Percentiles rank a stretch among this genome's conserved stretches.
Evolutionary conservation across 192 early-diverging fungal genomes (phyloP).

Genomic region (Coemansia sp.): DNA sequence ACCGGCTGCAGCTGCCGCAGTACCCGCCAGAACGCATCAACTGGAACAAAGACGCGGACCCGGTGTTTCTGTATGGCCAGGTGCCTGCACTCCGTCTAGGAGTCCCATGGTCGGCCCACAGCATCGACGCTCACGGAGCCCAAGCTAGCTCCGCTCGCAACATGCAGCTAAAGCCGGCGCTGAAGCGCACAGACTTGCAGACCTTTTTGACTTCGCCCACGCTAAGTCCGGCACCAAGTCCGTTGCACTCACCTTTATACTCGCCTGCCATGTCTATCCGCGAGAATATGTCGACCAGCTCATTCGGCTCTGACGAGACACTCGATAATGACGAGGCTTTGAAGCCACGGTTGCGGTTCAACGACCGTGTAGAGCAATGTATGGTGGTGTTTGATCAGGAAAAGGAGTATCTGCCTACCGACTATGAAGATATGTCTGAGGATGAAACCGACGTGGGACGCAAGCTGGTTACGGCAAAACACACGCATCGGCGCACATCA

Average conservation of each 20-base stretch:
- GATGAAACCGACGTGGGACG: slow-evolving; percentile 9
- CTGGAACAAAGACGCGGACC: slow-evolving; percentile 56
- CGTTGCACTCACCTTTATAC: slow-evolving; percentile 26
- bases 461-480: slow-evolving; percentile 1
- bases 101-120: slow-evolving; percentile 41
- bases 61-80: slow-evolving; percentile 50
- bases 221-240: slow-evolving; percentile 42
- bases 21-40: slow-evolving; percentile 54
- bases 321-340: slow-evolving; percentile 29
- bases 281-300: slow-evolving; percentile 50
- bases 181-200: slow-evolving; percentile 52
- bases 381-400: slow-evolving; percentile 55
- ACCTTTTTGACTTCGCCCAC: slow-evolving; percentile 48
- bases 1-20: slow-evolving; percentile 34
- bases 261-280: slow-evolving; percentile 49
- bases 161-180: slow-evolving; percentile 32
- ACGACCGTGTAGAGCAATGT: slow-evolving; percentile 55
- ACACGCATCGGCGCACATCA: slow-evolving; percentile 4
- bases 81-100: slow-evolving; percentile 41
- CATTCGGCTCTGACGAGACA: slow-evolving; percentile 41
- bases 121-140: slow-evolving; percentile 1
- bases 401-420: slow-evolving; percentile 50
- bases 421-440: slow-evolving; percentile 31
- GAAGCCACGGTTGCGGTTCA: slow-evolving; percentile 51
- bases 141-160: background rate